Percentiles rank a stretch among this genome's conserved stretches.
These are phyloP conservation scores for Asterophora parasitica DNA, from an alignment of 768 basidiomycete species.

Conservation along the genomic window DNA sequence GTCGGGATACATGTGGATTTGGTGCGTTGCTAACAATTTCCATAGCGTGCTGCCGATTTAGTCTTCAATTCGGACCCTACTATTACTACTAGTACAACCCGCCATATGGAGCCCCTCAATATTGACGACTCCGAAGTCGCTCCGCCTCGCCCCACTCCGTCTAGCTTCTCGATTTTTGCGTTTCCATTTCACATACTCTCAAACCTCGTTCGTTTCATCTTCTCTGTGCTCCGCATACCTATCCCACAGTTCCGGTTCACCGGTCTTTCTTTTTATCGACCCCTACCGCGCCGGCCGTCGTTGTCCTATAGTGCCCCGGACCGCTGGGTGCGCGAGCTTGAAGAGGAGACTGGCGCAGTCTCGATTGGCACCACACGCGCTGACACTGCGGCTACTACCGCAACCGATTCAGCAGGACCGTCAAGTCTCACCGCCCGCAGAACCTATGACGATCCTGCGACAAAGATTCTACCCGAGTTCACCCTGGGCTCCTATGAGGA, in stretches of 20 bases:
- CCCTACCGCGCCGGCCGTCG: conserved; percentile 32
- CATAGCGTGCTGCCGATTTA: conserved; percentile 56
- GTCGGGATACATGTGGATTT: not conserved
- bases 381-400: conserved; percentile 30
- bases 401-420: conserved; percentile 33
- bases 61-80: conserved; percentile 40
- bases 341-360: conserved; percentile 80
- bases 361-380: conserved; percentile 42
- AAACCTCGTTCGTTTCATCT: conserved; percentile 58
- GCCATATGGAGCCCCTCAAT: conserved; percentile 36
- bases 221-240: conserved; percentile 63
- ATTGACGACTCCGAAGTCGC: conserved; percentile 45
- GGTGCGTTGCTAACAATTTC: not conserved
- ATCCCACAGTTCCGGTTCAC: conserved; percentile 53
- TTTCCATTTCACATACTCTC: conserved; percentile 59
- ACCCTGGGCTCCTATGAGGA: conserved; percentile 77
- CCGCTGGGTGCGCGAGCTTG: conserved; percentile 73
- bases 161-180: conserved; percentile 38
- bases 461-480: conserved; percentile 74
- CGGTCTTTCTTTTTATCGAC: conserved; percentile 41
- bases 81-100: not conserved
- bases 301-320: conserved; percentile 49
- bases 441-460: conserved; percentile 29
- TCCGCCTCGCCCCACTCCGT: conserved; percentile 12
- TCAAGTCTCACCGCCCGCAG: conserved; percentile 38